These are phyloP conservation scores for Solanum pinnatisectum DNA, from an alignment of 257 asterid genomes.

Conservation along the genomic window DNA sequence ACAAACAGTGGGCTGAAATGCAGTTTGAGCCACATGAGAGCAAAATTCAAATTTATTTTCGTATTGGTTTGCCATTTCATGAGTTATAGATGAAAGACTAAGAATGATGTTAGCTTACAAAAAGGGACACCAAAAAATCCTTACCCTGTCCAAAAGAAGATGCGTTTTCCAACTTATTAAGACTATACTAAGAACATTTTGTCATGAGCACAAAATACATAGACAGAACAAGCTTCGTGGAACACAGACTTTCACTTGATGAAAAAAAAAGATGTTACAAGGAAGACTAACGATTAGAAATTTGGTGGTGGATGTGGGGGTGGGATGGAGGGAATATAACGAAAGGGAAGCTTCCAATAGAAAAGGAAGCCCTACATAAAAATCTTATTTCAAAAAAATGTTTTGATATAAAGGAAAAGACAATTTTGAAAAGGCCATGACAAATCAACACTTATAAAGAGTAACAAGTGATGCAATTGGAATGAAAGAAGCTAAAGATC, in stretches of 20 bases:
- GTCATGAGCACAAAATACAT: not conserved
- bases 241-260: not conserved
- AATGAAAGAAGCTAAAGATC: not conserved
- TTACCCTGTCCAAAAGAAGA: not conserved
- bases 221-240: not conserved
- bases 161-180: not conserved
- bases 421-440: not conserved
- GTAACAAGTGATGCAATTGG: not conserved
- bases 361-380: not conserved
- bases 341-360: not conserved
- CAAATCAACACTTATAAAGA: not conserved
- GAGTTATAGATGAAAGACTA: not conserved
- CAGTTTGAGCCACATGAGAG: conserved; percentile 7
- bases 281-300: not conserved
- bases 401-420: not conserved
- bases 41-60: not conserved
- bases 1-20: conserved; percentile 86
- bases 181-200: not conserved
- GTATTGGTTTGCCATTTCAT: not conserved
- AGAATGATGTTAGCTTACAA: not conserved
- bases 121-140: not conserved
- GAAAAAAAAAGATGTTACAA: not conserved
- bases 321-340: not conserved
- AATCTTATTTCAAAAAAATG: not conserved
- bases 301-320: not conserved